These are phyloP conservation scores for Apiospora rasikravindrae DNA, from an alignment of 2,329 filamentous ascomycete genomes.

Conservation along the genomic window DNA sequence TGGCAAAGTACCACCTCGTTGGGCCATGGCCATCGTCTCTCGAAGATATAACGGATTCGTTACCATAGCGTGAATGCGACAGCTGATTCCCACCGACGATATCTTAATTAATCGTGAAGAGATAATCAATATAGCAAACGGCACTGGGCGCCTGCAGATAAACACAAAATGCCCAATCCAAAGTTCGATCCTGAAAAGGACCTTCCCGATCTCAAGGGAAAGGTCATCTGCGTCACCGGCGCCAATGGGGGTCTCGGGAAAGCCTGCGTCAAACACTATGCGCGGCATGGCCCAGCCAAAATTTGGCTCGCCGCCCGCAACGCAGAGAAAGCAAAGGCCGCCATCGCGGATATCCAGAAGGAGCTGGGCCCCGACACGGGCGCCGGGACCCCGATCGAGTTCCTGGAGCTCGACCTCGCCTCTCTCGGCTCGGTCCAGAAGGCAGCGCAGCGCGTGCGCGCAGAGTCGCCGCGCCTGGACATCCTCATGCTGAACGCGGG, in stretches of 20 bases:
- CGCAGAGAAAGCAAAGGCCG: neutral
- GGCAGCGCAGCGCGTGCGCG: slow-evolving; percentile 41
- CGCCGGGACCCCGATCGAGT: slow-evolving; percentile 18
- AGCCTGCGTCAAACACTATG: neutral
- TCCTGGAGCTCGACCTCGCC: slow-evolving; percentile 46
- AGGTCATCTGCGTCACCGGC: slow-evolving; percentile 7
- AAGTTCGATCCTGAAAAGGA: neutral
- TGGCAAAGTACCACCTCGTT: neutral
- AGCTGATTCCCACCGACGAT: neutral
- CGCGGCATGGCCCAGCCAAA: neutral
- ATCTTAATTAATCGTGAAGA: neutral
- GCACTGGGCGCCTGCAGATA: neutral
- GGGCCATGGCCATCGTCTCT: neutral
- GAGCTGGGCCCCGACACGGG: neutral
- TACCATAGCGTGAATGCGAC: neutral
- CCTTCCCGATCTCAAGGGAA: neutral
- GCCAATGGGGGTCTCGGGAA: neutral
- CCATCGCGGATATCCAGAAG: slow-evolving; percentile 9
- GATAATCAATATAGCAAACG: neutral
- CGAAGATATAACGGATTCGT: neutral
- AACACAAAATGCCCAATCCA: neutral
- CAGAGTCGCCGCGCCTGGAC: slow-evolving; percentile 42
- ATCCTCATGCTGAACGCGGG: slow-evolving; percentile 51
- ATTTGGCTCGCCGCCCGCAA: slow-evolving; percentile 2
- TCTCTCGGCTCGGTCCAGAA: slow-evolving; percentile 43